Base-by-base conservation (phyloP, 352 stramenopile genomes). In the Pythium coloratum region DNA sequence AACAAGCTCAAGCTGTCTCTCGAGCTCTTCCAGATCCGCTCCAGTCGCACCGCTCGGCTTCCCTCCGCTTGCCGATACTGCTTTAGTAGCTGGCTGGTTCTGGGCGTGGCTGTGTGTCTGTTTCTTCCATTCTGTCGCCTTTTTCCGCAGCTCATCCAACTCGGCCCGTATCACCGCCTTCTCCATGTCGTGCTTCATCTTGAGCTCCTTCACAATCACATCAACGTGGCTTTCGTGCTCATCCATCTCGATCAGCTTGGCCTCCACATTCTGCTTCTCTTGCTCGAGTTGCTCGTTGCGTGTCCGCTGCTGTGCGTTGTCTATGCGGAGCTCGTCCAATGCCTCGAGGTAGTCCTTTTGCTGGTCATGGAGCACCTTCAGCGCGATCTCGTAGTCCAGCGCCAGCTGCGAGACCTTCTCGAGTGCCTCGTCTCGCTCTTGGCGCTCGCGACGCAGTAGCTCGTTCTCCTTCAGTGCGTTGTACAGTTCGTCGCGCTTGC, bases 221-320 rank as follows among this genome's bases (percentile, higher is more conserved):
- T 92, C 81, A 2, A 90, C 80, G 24, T 89, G 69, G 46, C 73
- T 78, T 51, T 93, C 80, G 6, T 73, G 74, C 67, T 89, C 82
- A 54, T 92, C 78, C 78, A 91, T 88, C 59, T 91, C 84, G n/a
- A 92, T 76, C 6, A 95, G 62, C 44, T 90, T 88, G 8, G 70
- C 71, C 65, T 90, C 84, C 14, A 91, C 56, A 24, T 32, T 38
- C 16, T 78, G 18, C 50, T 92, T 92, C 55, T 90, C 79, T 9
- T 63, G 64, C 55, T 91, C 78, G 2, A 89, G 51, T 36, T 82
- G 71, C n/a, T 84, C 71, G 13, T 82, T 69, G 13, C 51, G 56
- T 38, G 84, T 82, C 3, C 67, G 57, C 65, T 89, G 82, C 54
- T 89, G 80, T 34, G 74, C 74, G 57, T 89, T 89, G 70, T 91